Conservation (phyloP, 495 filamentous ascomycete genomes). For the Cairneyella variabilis region DNA sequence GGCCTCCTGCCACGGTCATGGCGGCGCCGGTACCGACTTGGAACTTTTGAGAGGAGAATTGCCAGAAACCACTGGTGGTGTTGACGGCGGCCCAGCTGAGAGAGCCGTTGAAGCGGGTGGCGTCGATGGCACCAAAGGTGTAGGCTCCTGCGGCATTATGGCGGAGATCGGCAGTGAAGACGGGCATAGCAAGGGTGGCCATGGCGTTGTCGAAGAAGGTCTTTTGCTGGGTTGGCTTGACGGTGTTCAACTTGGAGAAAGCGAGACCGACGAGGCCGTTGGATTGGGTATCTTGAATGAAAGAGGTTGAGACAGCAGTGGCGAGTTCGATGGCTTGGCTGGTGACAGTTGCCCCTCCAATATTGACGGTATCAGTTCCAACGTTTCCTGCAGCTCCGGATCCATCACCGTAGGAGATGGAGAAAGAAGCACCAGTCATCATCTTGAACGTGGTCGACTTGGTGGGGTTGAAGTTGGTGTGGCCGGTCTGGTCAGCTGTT, state of each 20-base stretch:
- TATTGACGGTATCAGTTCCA: constrained; percentile 67
- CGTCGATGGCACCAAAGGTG: constrained; percentile 73
- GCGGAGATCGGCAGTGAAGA: constrained; percentile 72
- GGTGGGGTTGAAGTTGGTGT: constrained; percentile 58
- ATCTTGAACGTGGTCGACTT: constrained; percentile 52
- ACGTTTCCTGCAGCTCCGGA: constrained; percentile 64
- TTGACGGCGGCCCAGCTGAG: constrained; percentile 65
- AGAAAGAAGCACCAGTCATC: constrained; percentile 46
- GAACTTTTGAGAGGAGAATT: constrained; percentile 58
- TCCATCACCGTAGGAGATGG: constrained; percentile 73
- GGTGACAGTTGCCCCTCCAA: constrained; percentile 67
- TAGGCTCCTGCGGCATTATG: constrained; percentile 60
- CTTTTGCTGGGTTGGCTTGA: constrained; percentile 65
- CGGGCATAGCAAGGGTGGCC: constrained; percentile 56
- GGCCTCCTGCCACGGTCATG: constrained; percentile 35
- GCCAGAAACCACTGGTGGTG: constrained; percentile 68
- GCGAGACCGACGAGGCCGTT: constrained; percentile 77
- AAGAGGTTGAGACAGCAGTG: constrained; percentile 56
- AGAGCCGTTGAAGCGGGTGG: constrained; percentile 57
- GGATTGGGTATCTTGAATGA: constrained; percentile 57
- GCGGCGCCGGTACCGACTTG: constrained; percentile 40
- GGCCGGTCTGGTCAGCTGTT: constrained; percentile 37
- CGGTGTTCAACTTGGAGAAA: constrained; percentile 70
- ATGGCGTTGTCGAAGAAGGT: constrained; percentile 83
- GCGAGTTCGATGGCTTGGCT: constrained; percentile 71